Base-by-base conservation (phyloP, 371 early-diverging fungal genomes). In the Mucor saturninus region DNA sequence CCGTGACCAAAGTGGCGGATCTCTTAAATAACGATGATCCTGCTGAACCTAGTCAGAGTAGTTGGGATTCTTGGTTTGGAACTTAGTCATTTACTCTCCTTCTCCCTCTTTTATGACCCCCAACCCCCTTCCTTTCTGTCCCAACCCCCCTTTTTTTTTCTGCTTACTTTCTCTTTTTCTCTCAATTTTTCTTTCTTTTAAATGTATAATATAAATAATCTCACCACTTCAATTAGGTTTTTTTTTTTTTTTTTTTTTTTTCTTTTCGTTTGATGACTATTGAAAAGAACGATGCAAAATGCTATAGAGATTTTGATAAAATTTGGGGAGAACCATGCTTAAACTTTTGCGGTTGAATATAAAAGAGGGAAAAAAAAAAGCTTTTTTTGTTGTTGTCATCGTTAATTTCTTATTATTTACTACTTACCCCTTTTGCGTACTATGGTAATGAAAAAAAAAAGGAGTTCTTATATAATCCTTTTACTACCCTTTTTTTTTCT, bases 11-110 rank as follows among this genome's bases (percentile, higher is more conserved):
- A 45, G 81, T 81, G 13, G 75, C 81, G 30, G 81, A 81, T 61
- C 50, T 81, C 39, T 67, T 81, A 15, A 81, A 81, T 45, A 81
- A 68, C 59, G 81, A 81, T 56, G 81, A 81, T 40, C 72, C 81
- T n/a, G 58, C 76, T 21, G 77, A 81, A 31, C 67, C 72, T 39
- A 74, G 71, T 56, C 72, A 68, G 62, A 70, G 67, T 40, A 77
- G 68, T 49, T 81, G 81, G 81, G 76, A 81, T 64, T 73, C 81
- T 37, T 81, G 81, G 81, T 81, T 81, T 73, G 74, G 72, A 55
- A 53, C 63, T 39, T 71, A 49, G 31, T 31, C 21, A 21, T 21
- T 21, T 21, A 21, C 21, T 39, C 11, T n/a, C 37, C 35, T 32
- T 21, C 30, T 45, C 30, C n/a, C 31, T 43, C 13, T 30, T 28